These are phyloP conservation scores for Euphrasia arctica DNA, from an alignment of 305 asterid species.

Conservation along the genomic window DNA sequence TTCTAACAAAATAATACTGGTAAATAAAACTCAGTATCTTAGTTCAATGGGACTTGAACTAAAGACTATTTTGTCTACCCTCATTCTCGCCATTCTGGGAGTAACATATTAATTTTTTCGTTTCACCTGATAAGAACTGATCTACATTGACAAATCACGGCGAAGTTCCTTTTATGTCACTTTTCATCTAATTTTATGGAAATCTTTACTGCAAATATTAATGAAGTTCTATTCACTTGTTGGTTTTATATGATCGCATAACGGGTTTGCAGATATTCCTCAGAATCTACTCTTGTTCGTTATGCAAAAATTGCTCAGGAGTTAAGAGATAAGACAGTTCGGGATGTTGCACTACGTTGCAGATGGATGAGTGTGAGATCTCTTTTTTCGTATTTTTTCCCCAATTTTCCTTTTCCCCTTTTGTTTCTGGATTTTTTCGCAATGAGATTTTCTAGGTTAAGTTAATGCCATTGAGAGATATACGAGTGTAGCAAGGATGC, in stretches of 20 bases:
- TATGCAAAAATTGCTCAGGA: slow-evolving; percentile 79
- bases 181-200: neutral
- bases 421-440: slow-evolving; percentile 13
- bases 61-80: slow-evolving; percentile 1
- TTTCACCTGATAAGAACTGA: neutral
- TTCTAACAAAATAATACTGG: neutral
- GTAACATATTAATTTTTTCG: neutral
- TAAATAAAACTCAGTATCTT: neutral
- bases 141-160: neutral
- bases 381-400: slow-evolving; percentile 4
- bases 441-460: slow-evolving; percentile 22
- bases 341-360: slow-evolving; percentile 50
- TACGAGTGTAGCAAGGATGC: slow-evolving; percentile 2
- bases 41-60: neutral
- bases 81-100: neutral
- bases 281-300: slow-evolving; percentile 43
- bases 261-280: slow-evolving; percentile 57
- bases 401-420: neutral
- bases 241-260: slow-evolving; percentile 17
- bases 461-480: slow-evolving; percentile 1
- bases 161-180: too few relatives aligned
- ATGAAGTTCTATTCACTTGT: slow-evolving; percentile 6
- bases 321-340: slow-evolving; percentile 71
- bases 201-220: slow-evolving; percentile 9
- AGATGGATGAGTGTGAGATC: slow-evolving; percentile 74